Evolutionary conservation across 2,329 filamentous ascomycete species (phyloP).

Genomic region (Aureobasidium lini): DNA sequence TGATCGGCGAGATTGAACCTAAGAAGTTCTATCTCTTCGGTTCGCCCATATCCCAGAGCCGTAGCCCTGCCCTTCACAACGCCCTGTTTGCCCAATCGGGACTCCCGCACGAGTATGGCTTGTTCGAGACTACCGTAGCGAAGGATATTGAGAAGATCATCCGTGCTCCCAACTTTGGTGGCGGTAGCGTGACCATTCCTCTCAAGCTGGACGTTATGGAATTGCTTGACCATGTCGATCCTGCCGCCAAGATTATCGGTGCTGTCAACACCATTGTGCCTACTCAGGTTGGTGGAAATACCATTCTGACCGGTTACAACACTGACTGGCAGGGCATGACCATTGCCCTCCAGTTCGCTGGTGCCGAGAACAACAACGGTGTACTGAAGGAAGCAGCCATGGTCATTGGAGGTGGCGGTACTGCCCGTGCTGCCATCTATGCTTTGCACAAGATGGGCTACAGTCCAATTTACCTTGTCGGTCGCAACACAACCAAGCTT

Average conservation of each 20-base stretch:
- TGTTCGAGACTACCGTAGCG: slow-evolving; percentile 64
- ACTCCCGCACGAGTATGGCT: slow-evolving; percentile 74
- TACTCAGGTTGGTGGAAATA: slow-evolving; percentile 30
- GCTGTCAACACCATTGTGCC: slow-evolving; percentile 92
- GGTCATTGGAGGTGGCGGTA: slow-evolving; percentile 87
- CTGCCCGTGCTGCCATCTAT: slow-evolving; percentile 83
- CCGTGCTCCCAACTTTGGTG: slow-evolving; percentile 68
- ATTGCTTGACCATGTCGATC: slow-evolving; percentile 70
- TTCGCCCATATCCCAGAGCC: slow-evolving; percentile 70
- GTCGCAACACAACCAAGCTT: slow-evolving; percentile 65
- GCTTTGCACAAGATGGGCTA: slow-evolving; percentile 78
- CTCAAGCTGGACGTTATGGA: slow-evolving; percentile 83
- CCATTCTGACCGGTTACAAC: slow-evolving; percentile 69
- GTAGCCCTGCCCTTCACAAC: slow-evolving; percentile 87
- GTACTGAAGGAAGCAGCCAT: slow-evolving; percentile 46
- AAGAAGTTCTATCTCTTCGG: slow-evolving; percentile 85
- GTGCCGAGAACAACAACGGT: slow-evolving; percentile 40
- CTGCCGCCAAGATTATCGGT: slow-evolving; percentile 74
- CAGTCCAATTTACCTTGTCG: slow-evolving; percentile 78
- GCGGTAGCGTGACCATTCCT: slow-evolving; percentile 91
- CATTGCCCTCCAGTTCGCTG: slow-evolving; percentile 63
- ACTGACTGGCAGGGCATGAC: slow-evolving; percentile 96
- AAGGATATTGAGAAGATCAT: slow-evolving; percentile 59
- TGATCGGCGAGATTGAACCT: slow-evolving; percentile 70
- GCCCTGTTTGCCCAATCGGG: slow-evolving; percentile 68